Percentiles rank a stretch among this genome's conserved stretches.
phyloP scores from a whole-genome alignment of 2,329 filamentous ascomycete genomes.

The Stemphylium vesicarium region DNA sequence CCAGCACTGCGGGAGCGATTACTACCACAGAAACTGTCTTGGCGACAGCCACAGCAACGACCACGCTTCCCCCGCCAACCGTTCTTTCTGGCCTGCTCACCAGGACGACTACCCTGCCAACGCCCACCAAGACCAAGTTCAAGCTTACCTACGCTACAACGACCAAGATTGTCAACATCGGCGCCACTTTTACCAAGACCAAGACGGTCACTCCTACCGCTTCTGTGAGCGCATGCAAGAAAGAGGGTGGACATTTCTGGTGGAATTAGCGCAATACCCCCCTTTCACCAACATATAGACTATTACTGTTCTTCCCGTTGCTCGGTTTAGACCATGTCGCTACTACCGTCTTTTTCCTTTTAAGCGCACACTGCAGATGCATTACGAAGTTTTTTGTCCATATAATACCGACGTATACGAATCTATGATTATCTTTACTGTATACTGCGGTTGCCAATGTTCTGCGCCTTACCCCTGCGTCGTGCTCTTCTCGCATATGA shows the following conservation, averaged over 20 bases:
- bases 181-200: slow-evolving; percentile 42
- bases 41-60: slow-evolving; percentile 30
- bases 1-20: slow-evolving; percentile 32
- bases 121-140: slow-evolving; percentile 44
- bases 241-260: slow-evolving; percentile 40
- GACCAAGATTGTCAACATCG: slow-evolving; percentile 45
- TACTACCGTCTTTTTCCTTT: not conserved
- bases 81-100: slow-evolving; percentile 45
- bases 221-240: slow-evolving; percentile 44
- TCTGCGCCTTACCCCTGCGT: too few relatives aligned
- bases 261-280: not conserved
- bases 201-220: slow-evolving; percentile 47
- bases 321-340: not conserved
- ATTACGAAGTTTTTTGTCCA: not conserved
- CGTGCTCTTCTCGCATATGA: not conserved
- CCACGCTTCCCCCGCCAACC: slow-evolving; percentile 45
- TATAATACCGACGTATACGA: not conserved
- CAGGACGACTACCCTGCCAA: slow-evolving; percentile 44
- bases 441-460: not conserved
- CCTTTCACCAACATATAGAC: not conserved
- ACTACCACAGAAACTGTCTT: slow-evolving; percentile 41
- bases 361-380: not conserved
- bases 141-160: slow-evolving; percentile 34
- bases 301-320: not conserved
- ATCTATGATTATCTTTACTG: not conserved